phyloP scores from a whole-genome alignment of 1,139 yeast genomes.

The Geotrichum bryndzae region DNA sequence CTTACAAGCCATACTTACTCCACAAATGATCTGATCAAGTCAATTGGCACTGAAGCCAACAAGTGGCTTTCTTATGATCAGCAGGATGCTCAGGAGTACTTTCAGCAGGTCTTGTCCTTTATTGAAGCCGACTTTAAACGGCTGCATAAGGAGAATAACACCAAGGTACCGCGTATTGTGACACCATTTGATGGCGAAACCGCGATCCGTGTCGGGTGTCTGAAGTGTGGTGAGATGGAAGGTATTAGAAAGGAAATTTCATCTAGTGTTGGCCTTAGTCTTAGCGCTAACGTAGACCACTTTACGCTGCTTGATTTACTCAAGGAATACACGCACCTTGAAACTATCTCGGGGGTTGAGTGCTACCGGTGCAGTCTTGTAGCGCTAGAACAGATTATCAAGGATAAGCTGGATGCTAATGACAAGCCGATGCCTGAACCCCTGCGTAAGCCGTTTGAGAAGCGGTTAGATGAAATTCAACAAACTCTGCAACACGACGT shows the following conservation, averaged over 20 bases:
- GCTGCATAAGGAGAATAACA: conserved; percentile 9
- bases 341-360: conserved; percentile 84
- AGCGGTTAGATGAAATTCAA: conserved; percentile 52
- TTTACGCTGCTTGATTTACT: conserved; percentile 55
- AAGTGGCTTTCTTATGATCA: conserved; percentile 79
- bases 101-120: conserved; percentile 68
- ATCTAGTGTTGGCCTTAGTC: conserved; percentile 72
- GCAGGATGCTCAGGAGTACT: conserved; percentile 93
- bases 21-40: conserved; percentile 56
- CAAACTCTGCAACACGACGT: conserved; percentile 55
- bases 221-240: conserved; percentile 86
- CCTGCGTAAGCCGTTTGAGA: conserved; percentile 39
- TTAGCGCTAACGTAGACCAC: conserved; percentile 31
- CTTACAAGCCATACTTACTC: conserved; percentile 46
- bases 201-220: conserved; percentile 83
- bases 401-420: conserved; percentile 6
- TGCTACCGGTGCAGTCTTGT: conserved; percentile 84
- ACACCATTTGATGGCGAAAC: conserved; percentile 89
- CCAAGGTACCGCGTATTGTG: conserved; percentile 37
- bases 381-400: conserved; percentile 40
- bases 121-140: conserved; percentile 54
- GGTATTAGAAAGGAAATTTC: conserved; percentile 79
- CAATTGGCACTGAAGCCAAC: conserved; percentile 76
- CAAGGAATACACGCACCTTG: conserved; percentile 70
- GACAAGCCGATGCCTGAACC: conserved; percentile 13